Evolutionary conservation across 495 filamentous ascomycete species (phyloP).

Genomic region (Penicillium herquei): DNA sequence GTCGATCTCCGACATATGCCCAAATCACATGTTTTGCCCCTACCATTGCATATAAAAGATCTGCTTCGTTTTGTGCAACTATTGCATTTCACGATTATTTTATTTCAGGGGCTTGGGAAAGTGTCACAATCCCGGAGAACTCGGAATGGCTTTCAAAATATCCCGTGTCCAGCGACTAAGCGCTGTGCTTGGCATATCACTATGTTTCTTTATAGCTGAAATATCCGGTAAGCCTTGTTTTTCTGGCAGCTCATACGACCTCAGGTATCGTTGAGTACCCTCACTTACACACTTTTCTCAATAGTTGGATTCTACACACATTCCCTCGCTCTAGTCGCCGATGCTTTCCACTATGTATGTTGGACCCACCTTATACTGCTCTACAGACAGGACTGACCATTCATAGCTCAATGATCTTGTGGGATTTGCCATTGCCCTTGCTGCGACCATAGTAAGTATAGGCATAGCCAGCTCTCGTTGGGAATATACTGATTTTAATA

Average conservation of each 20-base stretch:
- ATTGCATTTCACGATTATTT: no score
- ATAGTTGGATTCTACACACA: constrained; percentile 65
- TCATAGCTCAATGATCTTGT: constrained; percentile 85
- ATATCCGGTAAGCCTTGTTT: constrained; percentile 28
- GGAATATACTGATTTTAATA: constrained; percentile 6
- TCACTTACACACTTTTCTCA: neutral
- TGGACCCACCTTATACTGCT: neutral
- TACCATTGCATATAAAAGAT: neutral
- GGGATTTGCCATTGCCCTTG: constrained; percentile 79
- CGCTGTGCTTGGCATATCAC: constrained; percentile 37
- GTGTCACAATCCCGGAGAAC: neutral
- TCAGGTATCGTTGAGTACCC: no score
- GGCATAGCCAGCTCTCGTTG: constrained; percentile 47
- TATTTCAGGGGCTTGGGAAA: no score
- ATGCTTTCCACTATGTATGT: constrained; percentile 82
- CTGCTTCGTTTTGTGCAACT: neutral
- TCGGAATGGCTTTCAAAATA: constrained; percentile 9
- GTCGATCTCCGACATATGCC: neutral
- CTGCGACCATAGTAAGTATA: constrained; percentile 66
- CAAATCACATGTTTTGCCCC: neutral
- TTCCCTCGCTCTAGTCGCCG: constrained; percentile 77
- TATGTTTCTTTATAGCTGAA: constrained; percentile 42
- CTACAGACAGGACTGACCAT: neutral
- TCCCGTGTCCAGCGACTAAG: constrained; percentile 26
- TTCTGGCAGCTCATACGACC: no score